These are phyloP conservation scores for Globisporangium recalcitrans DNA, from an alignment of 352 stramenopile genomes.

Conservation along the genomic window DNA sequence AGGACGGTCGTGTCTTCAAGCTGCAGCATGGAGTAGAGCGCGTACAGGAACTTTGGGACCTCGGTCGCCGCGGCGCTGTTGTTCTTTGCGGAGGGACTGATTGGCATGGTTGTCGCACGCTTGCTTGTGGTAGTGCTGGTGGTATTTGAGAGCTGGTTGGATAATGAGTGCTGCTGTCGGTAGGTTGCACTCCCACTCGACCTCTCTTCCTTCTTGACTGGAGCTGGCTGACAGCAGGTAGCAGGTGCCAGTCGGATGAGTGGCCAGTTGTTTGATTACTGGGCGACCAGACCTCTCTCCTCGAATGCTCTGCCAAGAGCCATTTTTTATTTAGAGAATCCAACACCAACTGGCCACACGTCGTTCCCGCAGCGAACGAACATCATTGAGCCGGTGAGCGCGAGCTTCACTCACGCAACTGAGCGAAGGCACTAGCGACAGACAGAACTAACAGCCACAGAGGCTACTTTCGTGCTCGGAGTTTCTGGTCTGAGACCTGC, in stretches of 20 bases:
- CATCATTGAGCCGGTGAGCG: background rate
- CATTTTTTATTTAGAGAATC: background rate
- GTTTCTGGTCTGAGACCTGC: background rate
- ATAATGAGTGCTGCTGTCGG: background rate
- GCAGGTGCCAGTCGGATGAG: background rate
- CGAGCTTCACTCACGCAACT: background rate
- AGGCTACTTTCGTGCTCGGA: background rate
- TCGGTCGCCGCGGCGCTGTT: background rate
- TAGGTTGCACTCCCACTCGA: background rate
- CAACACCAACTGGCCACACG: background rate
- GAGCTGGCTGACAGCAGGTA: background rate
- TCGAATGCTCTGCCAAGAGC: conserved; percentile 3
- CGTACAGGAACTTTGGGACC: conserved; percentile 75
- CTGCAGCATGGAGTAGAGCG: conserved; percentile 76
- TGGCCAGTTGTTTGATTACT: background rate
- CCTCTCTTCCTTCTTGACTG: background rate
- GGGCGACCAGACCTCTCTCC: too few species aligned
- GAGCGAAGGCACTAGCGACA: background rate
- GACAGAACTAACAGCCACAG: background rate
- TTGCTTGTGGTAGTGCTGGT: background rate
- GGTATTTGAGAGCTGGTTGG: background rate
- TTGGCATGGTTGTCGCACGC: background rate
- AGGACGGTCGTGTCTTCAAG: conserved; percentile 66
- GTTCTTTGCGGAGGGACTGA: background rate
- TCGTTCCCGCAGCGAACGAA: background rate